Evolutionary conservation across 2,329 filamentous ascomycete genomes (phyloP), one percentile per base, ranked within the genome.

Genomic region (Aspergillus ruber): DNA sequence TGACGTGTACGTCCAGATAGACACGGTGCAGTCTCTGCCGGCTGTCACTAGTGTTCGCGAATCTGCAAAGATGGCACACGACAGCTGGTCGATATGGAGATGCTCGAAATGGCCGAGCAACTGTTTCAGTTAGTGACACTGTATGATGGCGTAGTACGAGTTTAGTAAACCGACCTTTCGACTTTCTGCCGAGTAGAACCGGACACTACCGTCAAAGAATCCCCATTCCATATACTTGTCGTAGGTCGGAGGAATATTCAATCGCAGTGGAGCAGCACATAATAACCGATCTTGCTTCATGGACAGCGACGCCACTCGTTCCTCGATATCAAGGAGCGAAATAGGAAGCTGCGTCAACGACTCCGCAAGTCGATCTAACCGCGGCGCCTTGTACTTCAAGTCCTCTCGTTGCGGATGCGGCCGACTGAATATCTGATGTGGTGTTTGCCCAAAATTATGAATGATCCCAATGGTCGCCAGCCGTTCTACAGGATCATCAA

Each of bases 401-500:
- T 86, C 79, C 55, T 95, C 90, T 12, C 85, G 81, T n/a, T 80
- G 72, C 3, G 86, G 84, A 66, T 98, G 93, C 10, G 86, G 77
- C 49, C 85, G 85, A 40, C 82, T 80, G 65, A 97, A 98, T 13
- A 97, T 86, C 65, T 98, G 94, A 58, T 94, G 87, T 1, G 94
- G 93, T 1, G 94, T 98, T 66, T 98, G 93, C 0, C 93, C 93
- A 67, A 98, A 98, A 59, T 97, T 97, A 69, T 98, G 91, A 58
- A 98, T 97, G 56, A 96, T 95, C 29, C 89, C 89, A 46, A 95
- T 96, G 0, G 90, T 91, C 4, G 91, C 88, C 6, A 90, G 76
- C 39, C 90, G 80, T 67, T 97, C 90, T 47, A 91, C 82, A 0
- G 88, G 86, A 62, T 97, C 91, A 6, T 85, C 82, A 50, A 98